Conservation (phyloP, 2,329 filamentous ascomycete species). For the Triangularia verruculosa region DNA sequence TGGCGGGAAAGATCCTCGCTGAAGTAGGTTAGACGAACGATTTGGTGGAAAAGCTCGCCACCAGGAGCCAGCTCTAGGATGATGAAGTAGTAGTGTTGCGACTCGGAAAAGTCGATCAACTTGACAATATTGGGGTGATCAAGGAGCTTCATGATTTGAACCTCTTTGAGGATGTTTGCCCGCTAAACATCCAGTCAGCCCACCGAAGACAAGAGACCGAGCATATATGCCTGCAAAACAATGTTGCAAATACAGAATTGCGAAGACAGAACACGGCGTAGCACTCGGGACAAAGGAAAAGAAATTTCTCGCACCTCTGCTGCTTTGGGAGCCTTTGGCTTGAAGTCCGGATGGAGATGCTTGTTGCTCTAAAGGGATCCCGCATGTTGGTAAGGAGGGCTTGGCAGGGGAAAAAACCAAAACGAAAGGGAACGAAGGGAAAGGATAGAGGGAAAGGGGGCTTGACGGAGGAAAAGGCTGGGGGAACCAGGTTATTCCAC, state of each 20-base stretch:
- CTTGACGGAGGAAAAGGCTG: conserved; percentile 25
- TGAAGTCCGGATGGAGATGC: conserved; percentile 94
- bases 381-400: conserved; percentile 52
- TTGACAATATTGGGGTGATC: conserved; percentile 96
- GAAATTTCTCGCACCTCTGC: conserved; percentile 81
- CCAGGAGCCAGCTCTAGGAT: conserved; percentile 92
- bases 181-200: conserved; percentile 56
- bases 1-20: conserved; percentile 93
- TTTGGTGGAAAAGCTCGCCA: conserved; percentile 97
- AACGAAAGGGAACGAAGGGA: conserved; percentile 25
- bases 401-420: conserved; percentile 24
- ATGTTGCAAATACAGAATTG: conserved; percentile 4
- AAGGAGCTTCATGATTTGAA: conserved; percentile 96
- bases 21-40: conserved; percentile 96
- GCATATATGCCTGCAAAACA: neutral
- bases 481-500: conserved; percentile 39
- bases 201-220: neutral
- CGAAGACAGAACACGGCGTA: too few species aligned
- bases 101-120: conserved; percentile 90
- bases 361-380: conserved; percentile 70
- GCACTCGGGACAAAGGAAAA: conserved; percentile 31
- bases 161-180: conserved; percentile 96
- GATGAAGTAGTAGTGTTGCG: conserved; percentile 94
- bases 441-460: conserved; percentile 31
- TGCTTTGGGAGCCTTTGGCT: conserved; percentile 82